These are phyloP conservation scores for Rehmannia glutinosa DNA, from an alignment of 257 asterid genomes.

Conservation along the genomic window DNA sequence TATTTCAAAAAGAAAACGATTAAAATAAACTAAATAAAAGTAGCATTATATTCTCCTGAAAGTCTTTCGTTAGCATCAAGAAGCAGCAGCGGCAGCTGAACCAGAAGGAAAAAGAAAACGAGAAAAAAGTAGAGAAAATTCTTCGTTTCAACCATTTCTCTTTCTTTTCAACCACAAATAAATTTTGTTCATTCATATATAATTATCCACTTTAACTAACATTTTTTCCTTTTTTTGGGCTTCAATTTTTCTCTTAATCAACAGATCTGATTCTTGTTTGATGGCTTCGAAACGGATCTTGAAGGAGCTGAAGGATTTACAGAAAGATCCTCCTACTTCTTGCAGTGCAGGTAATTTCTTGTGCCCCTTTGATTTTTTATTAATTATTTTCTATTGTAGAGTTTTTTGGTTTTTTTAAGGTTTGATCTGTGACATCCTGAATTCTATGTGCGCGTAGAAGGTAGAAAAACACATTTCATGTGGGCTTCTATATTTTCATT, in stretches of 20 bases:
- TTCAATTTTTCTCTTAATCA: neutral
- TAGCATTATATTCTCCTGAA: slow-evolving; percentile 17
- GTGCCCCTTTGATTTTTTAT: neutral
- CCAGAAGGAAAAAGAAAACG: slow-evolving; percentile 18
- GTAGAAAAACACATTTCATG: neutral
- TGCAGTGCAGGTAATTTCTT: slow-evolving; percentile 42
- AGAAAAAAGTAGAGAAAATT: neutral
- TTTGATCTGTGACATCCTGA: slow-evolving; percentile 27
- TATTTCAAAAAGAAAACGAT: no score
- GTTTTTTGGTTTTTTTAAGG: slow-evolving; percentile 1
- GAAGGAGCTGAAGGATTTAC: slow-evolving; percentile 61
- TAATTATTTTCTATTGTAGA: neutral
- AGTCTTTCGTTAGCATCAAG: slow-evolving; percentile 29
- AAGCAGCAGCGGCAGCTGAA: slow-evolving; percentile 36
- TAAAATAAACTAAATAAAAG: slow-evolving; percentile 14
- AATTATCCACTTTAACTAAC: neutral
- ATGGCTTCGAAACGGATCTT: slow-evolving; percentile 64
- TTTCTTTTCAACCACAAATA: neutral
- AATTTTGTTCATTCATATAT: neutral
- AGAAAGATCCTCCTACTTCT: slow-evolving; percentile 52
- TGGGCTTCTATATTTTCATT: slow-evolving; percentile 14
- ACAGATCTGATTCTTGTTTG: slow-evolving; percentile 40
- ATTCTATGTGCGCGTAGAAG: neutral
- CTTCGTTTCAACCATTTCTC: neutral
- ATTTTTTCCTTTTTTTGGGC: slow-evolving; percentile 1